A percentile compares a stretch with the other conserved stretches of the same genome.
Evolutionary conservation across 1,139 yeast genomes (phyloP).

Genomic region (Lodderomyces oxycetoniae): DNA sequence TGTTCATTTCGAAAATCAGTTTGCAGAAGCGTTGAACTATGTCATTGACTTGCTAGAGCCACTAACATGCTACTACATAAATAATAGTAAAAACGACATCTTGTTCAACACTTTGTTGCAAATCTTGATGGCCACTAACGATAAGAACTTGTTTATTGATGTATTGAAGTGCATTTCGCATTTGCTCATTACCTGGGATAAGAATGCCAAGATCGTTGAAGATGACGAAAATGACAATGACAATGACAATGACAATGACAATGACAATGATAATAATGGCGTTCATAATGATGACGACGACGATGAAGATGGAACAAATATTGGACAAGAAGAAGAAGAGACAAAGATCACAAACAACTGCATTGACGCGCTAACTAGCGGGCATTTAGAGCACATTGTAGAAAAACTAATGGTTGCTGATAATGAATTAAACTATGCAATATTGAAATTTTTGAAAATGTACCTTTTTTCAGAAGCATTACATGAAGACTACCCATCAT

Average conservation of each 20-base stretch:
- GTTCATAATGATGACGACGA: constrained; percentile 10
- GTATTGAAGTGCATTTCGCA: constrained; percentile 45
- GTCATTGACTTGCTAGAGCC: constrained; percentile 80
- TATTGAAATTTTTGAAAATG: constrained; percentile 36
- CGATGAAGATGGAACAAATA: constrained; percentile 37
- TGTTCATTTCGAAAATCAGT: constrained; percentile 33
- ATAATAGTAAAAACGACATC: constrained; percentile 61
- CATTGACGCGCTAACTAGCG: constrained; percentile 34
- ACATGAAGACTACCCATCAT: constrained; percentile 21
- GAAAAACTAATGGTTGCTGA: constrained; percentile 35
- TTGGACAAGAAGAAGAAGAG: constrained; percentile 20
- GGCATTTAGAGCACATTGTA: constrained; percentile 30
- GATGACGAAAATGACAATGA: constrained; percentile 19
- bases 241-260: constrained; percentile 17
- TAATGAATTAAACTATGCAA: constrained; percentile 30
- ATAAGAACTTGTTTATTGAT: constrained; percentile 47
- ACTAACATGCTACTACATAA: constrained; percentile 75
- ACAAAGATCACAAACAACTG: constrained; percentile 33
- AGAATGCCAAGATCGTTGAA: constrained; percentile 10
- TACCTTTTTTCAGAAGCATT: constrained; percentile 39
- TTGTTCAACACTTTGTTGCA: constrained; percentile 49
- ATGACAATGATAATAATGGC: constrained; percentile 27
- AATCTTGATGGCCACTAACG: constrained; percentile 45
- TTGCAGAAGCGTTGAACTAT: constrained; percentile 62
- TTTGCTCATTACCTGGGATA: constrained; percentile 33